Evolutionary conservation across 2,329 filamentous ascomycete genomes (phyloP).

Genomic region (Periglandula ipomoeae): DNA sequence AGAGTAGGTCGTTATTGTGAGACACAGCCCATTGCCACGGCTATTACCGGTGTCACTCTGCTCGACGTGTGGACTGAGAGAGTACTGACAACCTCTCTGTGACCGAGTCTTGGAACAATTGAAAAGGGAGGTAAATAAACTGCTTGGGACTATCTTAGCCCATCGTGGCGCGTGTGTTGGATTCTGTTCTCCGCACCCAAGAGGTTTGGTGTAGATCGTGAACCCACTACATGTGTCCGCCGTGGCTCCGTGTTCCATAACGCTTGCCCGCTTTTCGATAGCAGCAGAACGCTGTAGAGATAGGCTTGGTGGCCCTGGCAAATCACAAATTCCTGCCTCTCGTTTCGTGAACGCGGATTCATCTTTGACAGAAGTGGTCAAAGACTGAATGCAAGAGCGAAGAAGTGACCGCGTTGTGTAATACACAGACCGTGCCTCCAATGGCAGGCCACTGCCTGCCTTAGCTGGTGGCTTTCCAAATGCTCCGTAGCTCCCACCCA

Average conservation of each 20-base stretch:
- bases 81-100: neutral
- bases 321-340: no score
- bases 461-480: neutral
- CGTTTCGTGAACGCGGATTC: no score
- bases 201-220: neutral
- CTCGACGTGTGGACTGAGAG: neutral
- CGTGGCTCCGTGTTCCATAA: no score
- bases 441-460: neutral
- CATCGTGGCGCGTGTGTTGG: neutral
- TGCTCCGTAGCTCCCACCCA: neutral
- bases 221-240: no score
- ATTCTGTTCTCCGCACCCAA: neutral
- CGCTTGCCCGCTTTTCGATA: no score
- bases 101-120: neutral
- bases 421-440: no score
- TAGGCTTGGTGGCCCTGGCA: no score
- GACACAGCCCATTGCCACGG: constrained; percentile 10
- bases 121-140: no score
- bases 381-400: no score
- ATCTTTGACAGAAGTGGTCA: no score
- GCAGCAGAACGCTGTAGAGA: no score
- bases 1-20: constrained; percentile 2
- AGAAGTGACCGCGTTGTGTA: no score
- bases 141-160: neutral
- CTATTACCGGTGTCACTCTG: constrained; percentile 8